phyloP scores from a whole-genome alignment of 495 filamentous ascomycete genomes.

The Saxispiralis lemnorum region DNA sequence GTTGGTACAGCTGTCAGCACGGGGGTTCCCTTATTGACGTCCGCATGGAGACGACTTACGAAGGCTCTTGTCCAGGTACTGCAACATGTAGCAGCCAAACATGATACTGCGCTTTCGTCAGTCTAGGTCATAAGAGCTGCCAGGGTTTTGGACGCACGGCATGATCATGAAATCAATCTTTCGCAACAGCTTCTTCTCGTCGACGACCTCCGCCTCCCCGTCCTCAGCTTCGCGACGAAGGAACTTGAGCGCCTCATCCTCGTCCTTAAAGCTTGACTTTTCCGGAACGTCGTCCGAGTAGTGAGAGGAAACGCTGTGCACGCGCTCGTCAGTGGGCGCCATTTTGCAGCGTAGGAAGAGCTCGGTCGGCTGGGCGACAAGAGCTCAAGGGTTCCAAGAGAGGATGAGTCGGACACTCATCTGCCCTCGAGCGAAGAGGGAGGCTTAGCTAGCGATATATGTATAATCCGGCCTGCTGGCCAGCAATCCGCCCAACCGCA shows the following conservation, averaged over 20 bases:
- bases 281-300: background rate
- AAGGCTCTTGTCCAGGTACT: constrained; percentile 18
- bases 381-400: too few species aligned
- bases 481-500: too few species aligned
- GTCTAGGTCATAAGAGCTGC: too few species aligned
- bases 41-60: constrained; percentile 1
- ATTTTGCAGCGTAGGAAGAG: background rate
- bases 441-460: too few species aligned
- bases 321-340: background rate
- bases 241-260: constrained; percentile 1
- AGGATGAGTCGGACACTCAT: too few species aligned
- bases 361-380: too few species aligned
- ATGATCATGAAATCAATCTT: constrained; percentile 17
- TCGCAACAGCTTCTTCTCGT: constrained; percentile 8
- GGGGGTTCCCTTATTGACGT: background rate
- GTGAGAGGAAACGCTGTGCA: background rate
- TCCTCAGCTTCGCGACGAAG: background rate
- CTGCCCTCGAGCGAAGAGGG: too few species aligned
- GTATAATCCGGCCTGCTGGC: too few species aligned
- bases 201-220: background rate
- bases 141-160: constrained; percentile 6
- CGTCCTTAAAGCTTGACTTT: background rate
- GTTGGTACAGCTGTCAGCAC: background rate
- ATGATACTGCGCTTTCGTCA: constrained; percentile 5
- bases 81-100: constrained; percentile 16